phyloP scores from a whole-genome alignment of 306 rosid genomes.

The Vigna trinervia region DNA sequence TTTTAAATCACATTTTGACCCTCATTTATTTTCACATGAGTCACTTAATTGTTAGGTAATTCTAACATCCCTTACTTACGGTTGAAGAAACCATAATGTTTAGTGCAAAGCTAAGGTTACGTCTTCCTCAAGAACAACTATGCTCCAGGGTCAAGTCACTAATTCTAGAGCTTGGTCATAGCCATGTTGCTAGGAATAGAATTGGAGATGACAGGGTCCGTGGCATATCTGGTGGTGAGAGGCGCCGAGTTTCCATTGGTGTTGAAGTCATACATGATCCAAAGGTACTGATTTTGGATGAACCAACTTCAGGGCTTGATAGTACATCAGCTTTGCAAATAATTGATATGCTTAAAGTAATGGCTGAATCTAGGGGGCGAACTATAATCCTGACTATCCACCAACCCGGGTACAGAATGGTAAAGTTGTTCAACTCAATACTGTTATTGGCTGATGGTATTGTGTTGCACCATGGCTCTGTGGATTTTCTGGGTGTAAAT shows the following conservation, averaged over 20 bases:
- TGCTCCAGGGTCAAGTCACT: conserved; percentile 59
- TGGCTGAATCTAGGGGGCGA: conserved; percentile 69
- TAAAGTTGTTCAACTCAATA: conserved; percentile 66
- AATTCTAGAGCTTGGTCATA: conserved; percentile 70
- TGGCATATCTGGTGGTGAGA: conserved; percentile 80
- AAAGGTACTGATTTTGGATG: conserved; percentile 70
- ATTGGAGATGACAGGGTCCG: conserved; percentile 73
- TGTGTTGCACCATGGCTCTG: conserved; percentile 72
- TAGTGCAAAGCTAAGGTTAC: conserved; percentile 65
- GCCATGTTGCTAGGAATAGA: conserved; percentile 61
- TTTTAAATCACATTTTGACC: too few relatives aligned
- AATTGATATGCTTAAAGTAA: conserved; percentile 69
- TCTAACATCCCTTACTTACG: conserved; percentile 53
- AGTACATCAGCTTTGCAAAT: conserved; percentile 77
- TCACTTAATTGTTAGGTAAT: too few relatives aligned
- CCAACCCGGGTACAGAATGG: conserved; percentile 80
- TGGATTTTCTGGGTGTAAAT: conserved; percentile 64
- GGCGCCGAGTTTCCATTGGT: conserved; percentile 77
- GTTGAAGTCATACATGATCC: conserved; percentile 86
- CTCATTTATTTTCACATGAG: too few relatives aligned
- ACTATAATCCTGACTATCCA: conserved; percentile 76
- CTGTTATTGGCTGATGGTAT: conserved; percentile 65
- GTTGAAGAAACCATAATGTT: conserved; percentile 90
- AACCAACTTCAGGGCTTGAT: conserved; percentile 88
- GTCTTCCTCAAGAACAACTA: conserved; percentile 55